Evolutionary conservation across 495 filamentous ascomycete species (phyloP).

Genomic region (Penicillium maclennaniae): DNA sequence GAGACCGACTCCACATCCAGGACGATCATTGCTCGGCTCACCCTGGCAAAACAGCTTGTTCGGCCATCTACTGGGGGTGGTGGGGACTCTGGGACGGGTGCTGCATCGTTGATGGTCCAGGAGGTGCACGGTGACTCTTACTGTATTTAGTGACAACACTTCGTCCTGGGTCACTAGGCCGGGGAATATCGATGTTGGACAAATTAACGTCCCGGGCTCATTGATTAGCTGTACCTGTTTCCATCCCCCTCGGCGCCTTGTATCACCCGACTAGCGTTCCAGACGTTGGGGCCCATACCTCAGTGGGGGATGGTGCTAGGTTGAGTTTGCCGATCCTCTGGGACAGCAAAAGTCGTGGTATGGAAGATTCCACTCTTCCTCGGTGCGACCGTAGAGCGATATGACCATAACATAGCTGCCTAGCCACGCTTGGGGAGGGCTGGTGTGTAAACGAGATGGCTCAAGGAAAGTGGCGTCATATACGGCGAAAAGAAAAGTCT

Average conservation of each 20-base stretch:
- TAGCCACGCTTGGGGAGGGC: not conserved
- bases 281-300: slow-evolving; percentile 20
- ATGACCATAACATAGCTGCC: not conserved
- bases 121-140: slow-evolving; percentile 2
- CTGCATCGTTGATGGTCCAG: not conserved
- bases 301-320: not conserved
- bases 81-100: slow-evolving; percentile 6
- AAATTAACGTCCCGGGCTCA: slow-evolving; percentile 4
- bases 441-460: not conserved
- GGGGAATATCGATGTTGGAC: slow-evolving; percentile 21
- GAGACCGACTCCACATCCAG: slow-evolving; percentile 9
- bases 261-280: slow-evolving; percentile 27
- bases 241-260: slow-evolving; percentile 6
- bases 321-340: slow-evolving; percentile 29
- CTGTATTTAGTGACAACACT: not conserved
- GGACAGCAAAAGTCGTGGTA: not conserved
- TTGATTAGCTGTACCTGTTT: not conserved
- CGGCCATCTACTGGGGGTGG: not conserved
- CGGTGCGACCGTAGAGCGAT: slow-evolving; percentile 5
- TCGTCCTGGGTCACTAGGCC: not conserved
- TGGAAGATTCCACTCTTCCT: slow-evolving; percentile 11
- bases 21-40: slow-evolving; percentile 19
- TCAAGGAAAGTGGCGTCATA: not conserved
- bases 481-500: not conserved
- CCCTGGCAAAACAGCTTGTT: slow-evolving; percentile 12